Conservation (phyloP, 2,329 filamentous ascomycete species). For the Allantophomopsis cytisporea region DNA sequence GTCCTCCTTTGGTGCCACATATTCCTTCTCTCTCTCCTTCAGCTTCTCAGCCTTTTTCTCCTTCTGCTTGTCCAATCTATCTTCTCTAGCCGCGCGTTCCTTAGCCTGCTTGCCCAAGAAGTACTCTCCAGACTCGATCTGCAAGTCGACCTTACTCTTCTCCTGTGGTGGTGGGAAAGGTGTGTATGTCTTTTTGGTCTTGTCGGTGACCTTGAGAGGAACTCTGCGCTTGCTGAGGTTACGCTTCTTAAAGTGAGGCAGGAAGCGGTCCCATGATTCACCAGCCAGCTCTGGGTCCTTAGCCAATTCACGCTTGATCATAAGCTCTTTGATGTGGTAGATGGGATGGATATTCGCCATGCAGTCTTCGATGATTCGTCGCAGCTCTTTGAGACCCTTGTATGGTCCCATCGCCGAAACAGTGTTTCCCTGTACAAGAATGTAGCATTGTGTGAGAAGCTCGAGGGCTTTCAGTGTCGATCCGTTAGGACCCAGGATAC, state of each 20-base stretch:
- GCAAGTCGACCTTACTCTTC: slow-evolving; percentile 97
- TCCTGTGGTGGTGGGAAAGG: slow-evolving; percentile 94
- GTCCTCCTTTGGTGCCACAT: slow-evolving; percentile 73
- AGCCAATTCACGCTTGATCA: slow-evolving; percentile 85
- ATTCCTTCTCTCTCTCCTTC: slow-evolving; percentile 74
- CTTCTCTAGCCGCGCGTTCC: slow-evolving; percentile 67
- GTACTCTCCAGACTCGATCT: slow-evolving; percentile 97
- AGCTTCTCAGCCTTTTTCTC: slow-evolving; percentile 80
- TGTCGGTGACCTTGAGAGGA: slow-evolving; percentile 81
- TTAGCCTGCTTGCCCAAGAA: slow-evolving; percentile 90
- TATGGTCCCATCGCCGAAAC: slow-evolving; percentile 85
- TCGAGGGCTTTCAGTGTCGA: slow-evolving; percentile 91
- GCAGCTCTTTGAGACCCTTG: slow-evolving; percentile 86
- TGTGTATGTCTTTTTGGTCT: slow-evolving; percentile 87
- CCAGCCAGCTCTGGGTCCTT: slow-evolving; percentile 77
- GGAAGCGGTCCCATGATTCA: slow-evolving; percentile 91
- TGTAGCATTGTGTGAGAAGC: slow-evolving; percentile 80
- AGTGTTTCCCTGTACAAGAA: slow-evolving; percentile 93
- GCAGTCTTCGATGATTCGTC: slow-evolving; percentile 82
- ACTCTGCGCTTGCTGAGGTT: slow-evolving; percentile 72
- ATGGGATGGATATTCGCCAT: slow-evolving; percentile 89
- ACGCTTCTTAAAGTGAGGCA: slow-evolving; percentile 94
- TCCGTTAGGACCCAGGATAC: slow-evolving; percentile 82
- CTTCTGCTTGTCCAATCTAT: slow-evolving; percentile 72
- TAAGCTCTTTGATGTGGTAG: slow-evolving; percentile 88